Evolutionary conservation across 768 basidiomycete genomes (phyloP), one percentile per base, ranked within the genome.

Genomic region (Suillus paluster): DNA sequence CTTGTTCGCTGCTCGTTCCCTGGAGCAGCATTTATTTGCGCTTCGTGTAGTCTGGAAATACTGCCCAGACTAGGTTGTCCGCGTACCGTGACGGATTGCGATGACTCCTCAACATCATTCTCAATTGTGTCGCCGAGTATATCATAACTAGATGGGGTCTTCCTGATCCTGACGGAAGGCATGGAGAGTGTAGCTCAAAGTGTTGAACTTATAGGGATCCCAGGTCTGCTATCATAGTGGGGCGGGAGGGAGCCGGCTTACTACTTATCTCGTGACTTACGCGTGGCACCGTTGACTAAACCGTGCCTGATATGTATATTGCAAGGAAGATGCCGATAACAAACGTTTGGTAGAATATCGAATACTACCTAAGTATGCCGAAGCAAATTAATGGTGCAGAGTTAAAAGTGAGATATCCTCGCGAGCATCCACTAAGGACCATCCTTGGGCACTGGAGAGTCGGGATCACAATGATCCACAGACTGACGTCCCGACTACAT

Each of bases 131-230:
- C n/a, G 36, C 39, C 17, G 56, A 59, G n/a, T 10, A 39, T 25
- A 39, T 10, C 3, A 17, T 58, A 58, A 3, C 12, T 25, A 5
- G 54, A 61, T 21, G 60, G 27, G 15, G 39, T 58, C 42, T 19
- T 71, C 69, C 73, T 80, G 58, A 85, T 75, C 67, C 81, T 78
- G 59, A 85, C 76, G 44, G 84, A 85, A 41, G 83, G 82, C 82
- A 84, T 84, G 33, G 34, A 54, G 36, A 15, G 14, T 17, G 12
- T 30, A 30, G 19, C 30, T 50, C 12, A 19, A 50, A 50, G 19
- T 12, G 11, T 3, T 4, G 49, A 50, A 7, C 49, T 50, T 50
- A 49, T 30, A 19, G 11, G 27, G 6, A 30, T 15, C 17, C 27
- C 9, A 9, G 42, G 23, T 19, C 17, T 30, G n/a, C 6, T 12